Conservation (phyloP, 2,329 filamentous ascomycete genomes). For the Penicillium sp. region DNA sequence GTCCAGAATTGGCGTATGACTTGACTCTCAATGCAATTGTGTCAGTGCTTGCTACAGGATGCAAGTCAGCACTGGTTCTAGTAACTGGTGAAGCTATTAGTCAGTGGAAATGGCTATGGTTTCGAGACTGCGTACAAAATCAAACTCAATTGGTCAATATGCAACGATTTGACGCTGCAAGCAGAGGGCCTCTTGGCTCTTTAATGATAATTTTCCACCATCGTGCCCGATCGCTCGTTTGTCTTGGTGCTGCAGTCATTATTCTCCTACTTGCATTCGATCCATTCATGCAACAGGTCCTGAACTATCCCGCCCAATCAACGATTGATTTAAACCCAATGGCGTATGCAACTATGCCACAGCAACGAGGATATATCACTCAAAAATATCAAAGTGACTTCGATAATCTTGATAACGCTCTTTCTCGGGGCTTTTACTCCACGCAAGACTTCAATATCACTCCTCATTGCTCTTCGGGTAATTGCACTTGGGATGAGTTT, state of each 20-base stretch:
- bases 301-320: slow-evolving; percentile 2
- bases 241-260: slow-evolving; percentile 18
- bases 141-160: not conserved
- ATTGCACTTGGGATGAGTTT: not conserved
- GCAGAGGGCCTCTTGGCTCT: not conserved
- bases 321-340: not conserved
- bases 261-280: slow-evolving; percentile 26
- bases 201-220: not conserved
- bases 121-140: too few species aligned
- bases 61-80: too few species aligned
- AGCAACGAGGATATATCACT: not conserved
- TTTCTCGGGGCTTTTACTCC: not conserved
- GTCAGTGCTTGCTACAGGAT: too few species aligned
- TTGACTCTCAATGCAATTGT: too few species aligned
- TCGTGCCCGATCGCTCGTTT: slow-evolving; percentile 4
- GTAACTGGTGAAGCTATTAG: too few species aligned
- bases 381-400: not conserved
- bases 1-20: too few species aligned
- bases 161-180: not conserved
- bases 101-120: too few species aligned
- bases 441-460: not conserved
- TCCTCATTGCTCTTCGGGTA: not conserved
- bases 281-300: slow-evolving; percentile 26
- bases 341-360: not conserved
- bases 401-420: not conserved